Evolutionary conservation across 805 yeast genomes (phyloP).

Genomic region (Wickerhamomyces canadensis): DNA sequence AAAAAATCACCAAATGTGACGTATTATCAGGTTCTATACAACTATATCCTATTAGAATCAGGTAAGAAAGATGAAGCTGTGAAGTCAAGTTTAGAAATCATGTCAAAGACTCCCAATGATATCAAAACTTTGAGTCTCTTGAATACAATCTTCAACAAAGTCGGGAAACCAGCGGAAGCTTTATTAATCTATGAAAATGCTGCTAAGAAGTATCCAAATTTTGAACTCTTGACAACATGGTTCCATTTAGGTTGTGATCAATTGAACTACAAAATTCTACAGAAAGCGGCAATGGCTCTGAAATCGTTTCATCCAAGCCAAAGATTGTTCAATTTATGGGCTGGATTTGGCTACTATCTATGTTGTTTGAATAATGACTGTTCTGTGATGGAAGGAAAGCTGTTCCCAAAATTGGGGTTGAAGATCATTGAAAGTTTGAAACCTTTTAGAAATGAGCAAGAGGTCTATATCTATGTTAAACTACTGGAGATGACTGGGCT

Average conservation of each 20-base stretch:
- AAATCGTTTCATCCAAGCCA: conserved; percentile 30
- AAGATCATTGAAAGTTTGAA: conserved; percentile 46
- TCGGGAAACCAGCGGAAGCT: conserved; percentile 36
- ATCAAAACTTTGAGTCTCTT: conserved; percentile 44
- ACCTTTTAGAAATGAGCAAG: conserved; percentile 59
- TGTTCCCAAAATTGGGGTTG: conserved; percentile 58
- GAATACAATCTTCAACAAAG: conserved; percentile 36
- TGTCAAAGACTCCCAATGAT: conserved; percentile 45
- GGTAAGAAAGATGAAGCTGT: conserved; percentile 27
- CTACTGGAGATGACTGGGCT: conserved; percentile 37
- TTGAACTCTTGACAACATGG: conserved; percentile 48
- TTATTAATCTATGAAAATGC: conserved; percentile 51
- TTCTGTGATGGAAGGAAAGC: conserved; percentile 37
- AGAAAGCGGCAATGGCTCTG: conserved; percentile 45
- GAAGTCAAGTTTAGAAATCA: conserved; percentile 17
- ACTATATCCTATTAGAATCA: conserved; percentile 26
- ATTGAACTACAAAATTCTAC: conserved; percentile 46
- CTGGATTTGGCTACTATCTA: conserved; percentile 48
- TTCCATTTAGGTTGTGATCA: conserved; percentile 44
- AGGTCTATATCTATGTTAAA: conserved; percentile 52
- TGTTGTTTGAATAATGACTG: conserved; percentile 30
- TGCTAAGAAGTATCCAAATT: conserved; percentile 49
- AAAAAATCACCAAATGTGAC: conserved; percentile 52
- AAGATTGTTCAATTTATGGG: conserved; percentile 42
- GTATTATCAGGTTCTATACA: conserved; percentile 36